These are phyloP conservation scores for Metschnikowia borealis DNA, from an alignment of 805 yeast species.

Conservation along the genomic window DNA sequence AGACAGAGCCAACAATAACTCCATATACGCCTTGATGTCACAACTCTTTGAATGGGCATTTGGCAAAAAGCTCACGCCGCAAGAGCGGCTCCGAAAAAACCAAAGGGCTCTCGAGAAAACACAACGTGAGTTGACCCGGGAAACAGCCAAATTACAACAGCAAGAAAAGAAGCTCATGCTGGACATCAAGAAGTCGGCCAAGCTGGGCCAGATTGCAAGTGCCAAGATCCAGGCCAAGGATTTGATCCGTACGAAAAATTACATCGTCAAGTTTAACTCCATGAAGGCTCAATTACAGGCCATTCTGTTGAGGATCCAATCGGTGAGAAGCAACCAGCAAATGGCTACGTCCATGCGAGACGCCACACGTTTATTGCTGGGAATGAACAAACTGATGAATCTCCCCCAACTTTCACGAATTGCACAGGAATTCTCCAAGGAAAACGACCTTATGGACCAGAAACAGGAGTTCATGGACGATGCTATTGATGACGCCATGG, in stretches of 20 bases:
- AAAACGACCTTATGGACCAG: conserved; percentile 96
- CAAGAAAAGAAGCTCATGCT: conserved; percentile 85
- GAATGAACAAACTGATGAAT: conserved; percentile 89
- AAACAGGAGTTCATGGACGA: conserved; percentile 99
- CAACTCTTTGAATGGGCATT: conserved; percentile 83
- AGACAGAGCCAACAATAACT: not conserved
- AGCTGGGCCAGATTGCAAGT: conserved; percentile 80
- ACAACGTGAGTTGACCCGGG: conserved; percentile 89
- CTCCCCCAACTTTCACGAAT: conserved; percentile 83
- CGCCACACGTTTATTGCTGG: conserved; percentile 77
- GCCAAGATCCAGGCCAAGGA: conserved; percentile 96
- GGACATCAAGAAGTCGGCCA: conserved; percentile 90
- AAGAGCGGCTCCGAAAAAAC: conserved; percentile 89
- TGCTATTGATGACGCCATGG: conserved; percentile 95
- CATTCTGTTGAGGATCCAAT: conserved; percentile 82
- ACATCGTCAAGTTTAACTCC: conserved; percentile 80
- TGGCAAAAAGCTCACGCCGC: conserved; percentile 91
- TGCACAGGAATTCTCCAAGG: conserved; percentile 92
- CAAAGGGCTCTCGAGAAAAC: conserved; percentile 94
- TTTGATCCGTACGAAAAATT: conserved; percentile 78
- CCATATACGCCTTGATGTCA: conserved; percentile 11
- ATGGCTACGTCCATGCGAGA: conserved; percentile 95
- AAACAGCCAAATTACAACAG: conserved; percentile 75
- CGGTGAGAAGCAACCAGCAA: conserved; percentile 89
- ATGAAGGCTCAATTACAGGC: conserved; percentile 97